Evolutionary conservation across 2,329 filamentous ascomycete genomes (phyloP).

Genomic region (Ophiostoma tasmaniense): DNA sequence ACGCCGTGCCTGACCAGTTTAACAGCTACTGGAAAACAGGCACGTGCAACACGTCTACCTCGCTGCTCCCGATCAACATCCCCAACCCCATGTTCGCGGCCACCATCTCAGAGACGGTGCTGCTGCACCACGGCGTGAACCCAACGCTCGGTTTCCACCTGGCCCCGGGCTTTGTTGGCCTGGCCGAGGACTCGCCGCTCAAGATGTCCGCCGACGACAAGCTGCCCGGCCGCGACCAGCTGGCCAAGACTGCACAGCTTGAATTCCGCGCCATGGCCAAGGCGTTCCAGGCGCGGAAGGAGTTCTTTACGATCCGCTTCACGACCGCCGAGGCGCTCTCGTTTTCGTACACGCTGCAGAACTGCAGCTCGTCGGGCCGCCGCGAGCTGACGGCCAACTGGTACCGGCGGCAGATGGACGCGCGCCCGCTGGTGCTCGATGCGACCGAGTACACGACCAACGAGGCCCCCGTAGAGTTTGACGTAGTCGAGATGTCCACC

Average conservation of each 20-base stretch:
- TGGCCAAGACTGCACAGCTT: slow-evolving; percentile 27
- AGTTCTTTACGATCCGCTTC: slow-evolving; percentile 36
- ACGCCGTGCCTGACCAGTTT: neutral
- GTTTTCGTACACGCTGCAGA: slow-evolving; percentile 45
- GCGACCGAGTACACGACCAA: slow-evolving; percentile 14
- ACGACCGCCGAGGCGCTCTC: slow-evolving; percentile 40
- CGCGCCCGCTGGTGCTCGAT: slow-evolving; percentile 32
- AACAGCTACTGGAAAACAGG: neutral
- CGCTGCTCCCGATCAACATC: slow-evolving; percentile 17
- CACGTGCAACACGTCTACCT: neutral
- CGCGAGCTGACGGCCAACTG: slow-evolving; percentile 30
- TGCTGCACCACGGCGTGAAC: slow-evolving; percentile 41
- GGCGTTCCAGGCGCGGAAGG: slow-evolving; percentile 31
- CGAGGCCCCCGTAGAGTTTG: slow-evolving; percentile 37
- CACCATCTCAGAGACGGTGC: slow-evolving; percentile 28
- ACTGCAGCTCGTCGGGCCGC: slow-evolving; percentile 21
- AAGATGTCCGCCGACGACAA: neutral
- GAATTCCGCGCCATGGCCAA: slow-evolving; percentile 41
- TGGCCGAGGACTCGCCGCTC: neutral
- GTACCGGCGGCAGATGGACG: slow-evolving; percentile 36
- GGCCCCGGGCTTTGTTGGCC: slow-evolving; percentile 25
- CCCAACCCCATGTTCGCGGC: slow-evolving; percentile 40
- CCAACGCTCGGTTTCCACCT: slow-evolving; percentile 51
- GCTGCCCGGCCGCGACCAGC: slow-evolving; percentile 23
- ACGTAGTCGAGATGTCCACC: slow-evolving; percentile 48